Conservation (phyloP, 805 yeast genomes). For the Ogataea zsoltii region DNA sequence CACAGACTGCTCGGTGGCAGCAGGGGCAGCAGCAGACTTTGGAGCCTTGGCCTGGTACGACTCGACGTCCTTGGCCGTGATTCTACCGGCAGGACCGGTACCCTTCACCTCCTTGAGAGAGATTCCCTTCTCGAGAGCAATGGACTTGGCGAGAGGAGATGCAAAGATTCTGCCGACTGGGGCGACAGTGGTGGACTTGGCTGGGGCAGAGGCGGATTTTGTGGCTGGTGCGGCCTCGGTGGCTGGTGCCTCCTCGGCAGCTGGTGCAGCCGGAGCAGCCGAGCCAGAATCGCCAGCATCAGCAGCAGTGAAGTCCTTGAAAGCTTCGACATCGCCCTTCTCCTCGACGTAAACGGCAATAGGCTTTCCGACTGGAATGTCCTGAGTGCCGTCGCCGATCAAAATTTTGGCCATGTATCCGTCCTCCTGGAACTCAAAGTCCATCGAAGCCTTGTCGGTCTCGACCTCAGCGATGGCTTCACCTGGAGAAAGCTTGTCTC, state of each 20-base stretch:
- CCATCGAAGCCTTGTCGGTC: conserved; percentile 98
- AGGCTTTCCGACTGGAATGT: conserved; percentile 91
- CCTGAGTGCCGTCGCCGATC: conserved; percentile 82
- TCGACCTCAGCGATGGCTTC: conserved; percentile 95
- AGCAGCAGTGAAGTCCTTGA: conserved; percentile 77
- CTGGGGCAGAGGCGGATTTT: conserved; percentile 23
- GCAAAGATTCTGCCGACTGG: conserved; percentile 75
- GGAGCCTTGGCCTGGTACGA: conserved; percentile 48
- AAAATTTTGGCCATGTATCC: conserved; percentile 88
- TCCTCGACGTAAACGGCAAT: conserved; percentile 96
- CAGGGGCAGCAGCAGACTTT: conserved; percentile 43
- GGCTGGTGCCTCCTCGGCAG: conserved; percentile 23
- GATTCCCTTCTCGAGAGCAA: conserved; percentile 91
- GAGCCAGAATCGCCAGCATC: conserved; percentile 61
- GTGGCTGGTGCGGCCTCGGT: conserved; percentile 32
- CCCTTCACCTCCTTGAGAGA: conserved; percentile 84
- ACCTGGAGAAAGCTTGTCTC: conserved; percentile 88
- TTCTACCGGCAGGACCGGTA: conserved; percentile 94
- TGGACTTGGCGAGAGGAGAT: conserved; percentile 90
- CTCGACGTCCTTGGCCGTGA: conserved; percentile 89
- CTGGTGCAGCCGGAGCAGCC: conserved; percentile 37
- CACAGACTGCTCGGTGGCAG: conserved; percentile 61
- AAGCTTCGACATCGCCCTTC: conserved; percentile 79
- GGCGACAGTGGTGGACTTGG: conserved; percentile 20
- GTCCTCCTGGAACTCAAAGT: conserved; percentile 97